These are phyloP conservation scores for Lyophyllum shimeji DNA, from an alignment of 768 basidiomycete genomes.

Conservation along the genomic window DNA sequence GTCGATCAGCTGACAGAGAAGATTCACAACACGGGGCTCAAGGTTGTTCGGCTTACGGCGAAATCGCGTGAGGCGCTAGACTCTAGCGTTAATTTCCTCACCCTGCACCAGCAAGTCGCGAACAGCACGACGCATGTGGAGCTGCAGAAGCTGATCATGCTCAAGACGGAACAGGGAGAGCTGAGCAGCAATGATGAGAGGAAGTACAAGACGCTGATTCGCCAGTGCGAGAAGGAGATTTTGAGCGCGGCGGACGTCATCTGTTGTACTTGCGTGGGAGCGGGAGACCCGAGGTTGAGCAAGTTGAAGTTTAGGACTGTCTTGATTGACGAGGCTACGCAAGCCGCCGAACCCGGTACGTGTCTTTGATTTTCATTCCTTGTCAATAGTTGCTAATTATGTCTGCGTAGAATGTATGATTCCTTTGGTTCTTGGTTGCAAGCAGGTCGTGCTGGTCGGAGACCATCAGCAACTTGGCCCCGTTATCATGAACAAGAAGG, in stretches of 20 bases:
- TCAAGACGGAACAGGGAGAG: conserved; percentile 98
- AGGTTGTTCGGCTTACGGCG: conserved; percentile 96
- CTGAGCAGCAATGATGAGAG: conserved; percentile 95
- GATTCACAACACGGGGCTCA: conserved; percentile 97
- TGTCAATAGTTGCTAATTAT: not conserved
- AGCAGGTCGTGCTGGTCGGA: conserved; percentile 97
- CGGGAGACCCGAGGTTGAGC: conserved; percentile 92
- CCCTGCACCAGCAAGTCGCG: conserved; percentile 95
- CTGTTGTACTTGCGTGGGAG: conserved; percentile 97
- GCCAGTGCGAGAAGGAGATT: conserved; percentile 98
- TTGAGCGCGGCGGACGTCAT: conserved; percentile 94
- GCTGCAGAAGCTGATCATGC: conserved; percentile 95
- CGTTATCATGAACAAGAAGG: conserved; percentile 99
- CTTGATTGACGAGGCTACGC: conserved; percentile 97
- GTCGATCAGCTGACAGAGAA: conserved; percentile 99
- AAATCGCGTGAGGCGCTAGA: conserved; percentile 98
- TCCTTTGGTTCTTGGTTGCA: conserved; percentile 95
- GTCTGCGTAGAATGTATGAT: conserved; percentile 91
- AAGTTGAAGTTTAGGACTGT: conserved; percentile 99
- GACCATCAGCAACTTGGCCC: conserved; percentile 98
- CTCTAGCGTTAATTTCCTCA: conserved; percentile 92
- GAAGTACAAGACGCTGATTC: conserved; percentile 94
- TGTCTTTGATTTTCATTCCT: conserved; percentile 17
- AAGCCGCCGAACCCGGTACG: conserved; percentile 93
- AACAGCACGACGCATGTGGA: conserved; percentile 96